phyloP scores from a whole-genome alignment of 208 protist species.

The Angomonas ambiguus region DNA sequence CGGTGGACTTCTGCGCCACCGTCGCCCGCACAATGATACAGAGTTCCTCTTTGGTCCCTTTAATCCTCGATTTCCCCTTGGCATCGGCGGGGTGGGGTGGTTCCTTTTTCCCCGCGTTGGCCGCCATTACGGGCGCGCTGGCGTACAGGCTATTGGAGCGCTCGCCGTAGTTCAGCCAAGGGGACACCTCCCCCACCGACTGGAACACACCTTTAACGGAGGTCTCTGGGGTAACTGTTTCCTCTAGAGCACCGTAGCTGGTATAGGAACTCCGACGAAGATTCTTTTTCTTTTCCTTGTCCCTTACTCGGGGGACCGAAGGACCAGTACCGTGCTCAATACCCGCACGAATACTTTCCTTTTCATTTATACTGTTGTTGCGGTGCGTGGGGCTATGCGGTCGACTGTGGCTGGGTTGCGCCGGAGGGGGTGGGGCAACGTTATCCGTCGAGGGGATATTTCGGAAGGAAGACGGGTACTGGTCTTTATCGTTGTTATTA shows the following conservation, averaged over 20 bases:
- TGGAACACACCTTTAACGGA: slow-evolving; percentile 1
- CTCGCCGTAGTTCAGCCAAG: background rate
- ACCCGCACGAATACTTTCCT: background rate
- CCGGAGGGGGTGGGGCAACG: no score
- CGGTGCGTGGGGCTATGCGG: background rate
- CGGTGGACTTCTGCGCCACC: slow-evolving; percentile 63
- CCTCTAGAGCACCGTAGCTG: background rate
- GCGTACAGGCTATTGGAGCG: background rate
- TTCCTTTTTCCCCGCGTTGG: slow-evolving; percentile 2
- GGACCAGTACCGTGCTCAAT: slow-evolving; percentile 13
- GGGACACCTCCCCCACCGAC: slow-evolving; percentile 4
- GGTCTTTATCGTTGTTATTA: background rate
- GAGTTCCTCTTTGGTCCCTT: slow-evolving; percentile 34
- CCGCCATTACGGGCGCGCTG: background rate
- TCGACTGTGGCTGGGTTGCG: background rate
- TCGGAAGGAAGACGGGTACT: background rate
- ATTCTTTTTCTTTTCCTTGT: slow-evolving; percentile 5
- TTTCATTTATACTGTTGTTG: slow-evolving; percentile 3
- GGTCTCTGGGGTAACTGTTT: background rate
- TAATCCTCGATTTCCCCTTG: slow-evolving; percentile 19
- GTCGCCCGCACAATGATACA: slow-evolving; percentile 72
- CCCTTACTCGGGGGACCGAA: background rate
- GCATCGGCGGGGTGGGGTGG: slow-evolving; percentile 17
- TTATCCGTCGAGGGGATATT: background rate
- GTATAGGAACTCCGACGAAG: slow-evolving; percentile 20